These are phyloP conservation scores for Dactylis glomerata DNA, from an alignment of 176 grass and related monocot genomes.

Conservation along the genomic window DNA sequence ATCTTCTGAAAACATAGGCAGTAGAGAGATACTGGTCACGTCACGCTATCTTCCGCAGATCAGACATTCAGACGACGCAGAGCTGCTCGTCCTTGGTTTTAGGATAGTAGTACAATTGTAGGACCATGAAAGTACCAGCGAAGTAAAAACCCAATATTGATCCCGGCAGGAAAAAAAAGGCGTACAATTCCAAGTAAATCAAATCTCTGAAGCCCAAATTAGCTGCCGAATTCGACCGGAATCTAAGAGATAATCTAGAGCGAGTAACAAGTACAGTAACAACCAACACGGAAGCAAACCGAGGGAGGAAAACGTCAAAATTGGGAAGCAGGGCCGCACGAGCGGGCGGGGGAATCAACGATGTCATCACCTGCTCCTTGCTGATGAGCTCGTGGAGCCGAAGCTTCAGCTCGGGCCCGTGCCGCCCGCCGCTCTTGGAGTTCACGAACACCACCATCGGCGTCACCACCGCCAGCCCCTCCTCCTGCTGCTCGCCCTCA, in stretches of 20 bases:
- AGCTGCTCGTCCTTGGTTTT: background rate
- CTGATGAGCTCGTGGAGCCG: constrained; percentile 81
- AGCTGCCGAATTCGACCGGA: background rate
- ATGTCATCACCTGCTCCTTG: constrained; percentile 82
- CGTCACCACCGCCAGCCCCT: constrained; percentile 32
- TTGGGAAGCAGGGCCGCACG: background rate
- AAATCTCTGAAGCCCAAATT: background rate
- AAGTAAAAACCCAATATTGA: background rate
- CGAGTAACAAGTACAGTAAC: background rate
- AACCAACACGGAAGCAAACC: background rate
- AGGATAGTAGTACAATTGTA: background rate
- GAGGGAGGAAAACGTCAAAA: background rate
- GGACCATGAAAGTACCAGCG: constrained; percentile 1
- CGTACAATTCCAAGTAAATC: background rate
- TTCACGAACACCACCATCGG: constrained; percentile 92
- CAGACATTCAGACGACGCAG: background rate
- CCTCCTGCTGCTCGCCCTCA: background rate
- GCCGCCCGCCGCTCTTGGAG: constrained; percentile 78
- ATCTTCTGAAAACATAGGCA: background rate
- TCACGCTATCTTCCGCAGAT: constrained; percentile 14
- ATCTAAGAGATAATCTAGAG: background rate
- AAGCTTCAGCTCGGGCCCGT: constrained; percentile 78
- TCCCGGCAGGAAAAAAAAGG: background rate
- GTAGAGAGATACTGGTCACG: background rate
- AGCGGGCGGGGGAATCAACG: background rate